Conservation (phyloP, 176 grass and related monocot genomes). For the Carex myosuroides region DNA sequence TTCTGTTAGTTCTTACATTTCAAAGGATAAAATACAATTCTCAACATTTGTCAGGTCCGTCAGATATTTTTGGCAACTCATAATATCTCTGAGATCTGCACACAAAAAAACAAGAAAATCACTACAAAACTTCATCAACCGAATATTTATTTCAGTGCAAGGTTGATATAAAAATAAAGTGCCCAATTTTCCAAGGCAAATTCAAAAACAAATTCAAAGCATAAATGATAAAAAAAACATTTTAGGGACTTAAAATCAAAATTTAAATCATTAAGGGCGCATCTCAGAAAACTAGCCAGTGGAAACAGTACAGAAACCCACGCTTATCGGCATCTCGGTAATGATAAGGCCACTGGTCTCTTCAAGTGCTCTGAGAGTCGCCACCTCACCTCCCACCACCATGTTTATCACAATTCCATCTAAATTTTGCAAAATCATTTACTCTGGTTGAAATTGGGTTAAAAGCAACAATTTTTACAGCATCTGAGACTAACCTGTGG, state of each 20-base stretch:
- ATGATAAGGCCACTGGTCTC: slow-evolving; percentile 65
- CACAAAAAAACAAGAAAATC: not conserved
- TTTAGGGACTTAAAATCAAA: slow-evolving; percentile 2
- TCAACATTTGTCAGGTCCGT: not conserved
- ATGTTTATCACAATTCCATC: slow-evolving; percentile 92
- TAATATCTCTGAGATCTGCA: slow-evolving; percentile 89
- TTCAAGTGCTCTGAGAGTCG: slow-evolving; percentile 63
- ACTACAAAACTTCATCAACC: not conserved
- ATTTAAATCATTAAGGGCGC: not conserved
- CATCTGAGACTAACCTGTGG: slow-evolving; percentile 38
- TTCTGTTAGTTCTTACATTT: not conserved
- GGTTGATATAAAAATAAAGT: not conserved
- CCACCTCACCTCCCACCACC: slow-evolving; percentile 92
- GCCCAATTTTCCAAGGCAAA: not conserved
- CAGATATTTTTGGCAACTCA: slow-evolving; percentile 18
- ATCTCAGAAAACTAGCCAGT: slow-evolving; percentile 13
- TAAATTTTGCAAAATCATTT: slow-evolving; percentile 29
- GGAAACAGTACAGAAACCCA: slow-evolving; percentile 24
- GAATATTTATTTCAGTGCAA: not conserved
- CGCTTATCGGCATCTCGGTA: slow-evolving; percentile 96
- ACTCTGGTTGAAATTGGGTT: slow-evolving; percentile 2
- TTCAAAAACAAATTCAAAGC: not conserved
- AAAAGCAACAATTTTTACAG: not conserved
- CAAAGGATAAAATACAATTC: not conserved
- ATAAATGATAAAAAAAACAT: not conserved